phyloP scores from a whole-genome alignment of 2,329 filamentous ascomycete genomes.

The Hypoxylon sp. region DNA sequence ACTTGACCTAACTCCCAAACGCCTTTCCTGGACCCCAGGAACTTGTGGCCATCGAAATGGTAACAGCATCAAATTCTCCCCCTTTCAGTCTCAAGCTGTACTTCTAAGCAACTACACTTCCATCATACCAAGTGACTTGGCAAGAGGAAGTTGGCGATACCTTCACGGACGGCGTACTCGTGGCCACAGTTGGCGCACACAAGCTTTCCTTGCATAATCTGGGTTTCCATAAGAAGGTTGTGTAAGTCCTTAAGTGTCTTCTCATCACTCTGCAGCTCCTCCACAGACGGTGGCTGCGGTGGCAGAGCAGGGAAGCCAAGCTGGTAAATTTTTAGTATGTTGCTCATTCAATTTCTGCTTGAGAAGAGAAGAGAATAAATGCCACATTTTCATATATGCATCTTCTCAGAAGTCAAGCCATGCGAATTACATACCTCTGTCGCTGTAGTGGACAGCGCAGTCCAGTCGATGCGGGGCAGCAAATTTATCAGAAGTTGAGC shows the following conservation, averaged over 20 bases:
- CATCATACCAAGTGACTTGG: conserved; percentile 86
- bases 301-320: conserved; percentile 84
- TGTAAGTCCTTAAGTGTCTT: conserved; percentile 84
- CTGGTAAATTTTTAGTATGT: conserved; percentile 60
- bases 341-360: background rate
- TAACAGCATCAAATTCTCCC: background rate
- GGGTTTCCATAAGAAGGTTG: conserved; percentile 87
- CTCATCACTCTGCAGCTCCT: conserved; percentile 75
- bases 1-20: conserved; percentile 47
- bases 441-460: conserved; percentile 80
- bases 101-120: background rate
- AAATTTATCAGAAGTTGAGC: conserved; percentile 86
- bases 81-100: background rate
- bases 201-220: conserved; percentile 88
- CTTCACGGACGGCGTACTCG: conserved; percentile 94
- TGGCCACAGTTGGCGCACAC: conserved; percentile 93
- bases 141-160: conserved; percentile 95
- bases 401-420: conserved; percentile 3
- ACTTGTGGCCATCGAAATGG: background rate
- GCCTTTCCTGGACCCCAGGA: conserved; percentile 6
- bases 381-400: background rate
- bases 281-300: conserved; percentile 72
- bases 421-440: conserved; percentile 73
- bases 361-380: background rate
- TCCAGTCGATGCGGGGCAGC: conserved; percentile 90